Base-by-base conservation (phyloP, 2,329 filamentous ascomycete species). In the Fusarium agapanthi region DNA sequence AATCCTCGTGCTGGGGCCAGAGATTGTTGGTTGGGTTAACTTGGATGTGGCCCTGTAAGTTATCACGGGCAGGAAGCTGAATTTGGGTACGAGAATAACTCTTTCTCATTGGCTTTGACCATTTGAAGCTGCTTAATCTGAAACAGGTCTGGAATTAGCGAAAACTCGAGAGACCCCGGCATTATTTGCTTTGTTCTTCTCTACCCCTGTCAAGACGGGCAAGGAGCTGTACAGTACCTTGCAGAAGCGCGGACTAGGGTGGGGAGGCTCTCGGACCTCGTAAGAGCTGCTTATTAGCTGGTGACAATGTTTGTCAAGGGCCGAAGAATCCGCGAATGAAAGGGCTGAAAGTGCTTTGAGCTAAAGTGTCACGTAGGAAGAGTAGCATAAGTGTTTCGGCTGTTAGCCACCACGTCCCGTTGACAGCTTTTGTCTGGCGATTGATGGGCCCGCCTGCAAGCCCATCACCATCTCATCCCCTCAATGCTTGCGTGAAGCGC, bases 91-190 rank as follows among this genome's bases (percentile, higher is more conserved):
- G 20, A 30, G 28, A 7, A 53, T 6, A 44, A 14, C 20, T 45
- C 9, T 37, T 16, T 51, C 55, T 69, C 30, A 73, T 74, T 73
- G 71, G 71, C n/a, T 47, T 41, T 56, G 48, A 18, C 55, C 40
- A 53, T 57, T 68, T 45, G 45, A 45, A 69, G 26, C 40, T 61
- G 37, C 55, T 41, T 41, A 65, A 73, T 65, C 38, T 72, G 71
- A 73, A 73, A 73, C 71, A 68, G 44, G 62, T 47, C 61, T 73
- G 56, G 67, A 58, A 70, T 65, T 67, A 66, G 70, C 65, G 32
- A 67, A 61, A 56, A 40, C 37, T 40, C 44, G 30, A 62, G 45
- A 22, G 54, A 37, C 50, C 40, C 56, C 45, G 48, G 57, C 28
- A 50, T 48, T 60, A 63, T 56, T 34, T 41, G 35, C 30, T 50